Evolutionary conservation across 495 filamentous ascomycete genomes (phyloP), one percentile per base, ranked within the genome.

Genomic region (Penicillium cosmopolitanum): DNA sequence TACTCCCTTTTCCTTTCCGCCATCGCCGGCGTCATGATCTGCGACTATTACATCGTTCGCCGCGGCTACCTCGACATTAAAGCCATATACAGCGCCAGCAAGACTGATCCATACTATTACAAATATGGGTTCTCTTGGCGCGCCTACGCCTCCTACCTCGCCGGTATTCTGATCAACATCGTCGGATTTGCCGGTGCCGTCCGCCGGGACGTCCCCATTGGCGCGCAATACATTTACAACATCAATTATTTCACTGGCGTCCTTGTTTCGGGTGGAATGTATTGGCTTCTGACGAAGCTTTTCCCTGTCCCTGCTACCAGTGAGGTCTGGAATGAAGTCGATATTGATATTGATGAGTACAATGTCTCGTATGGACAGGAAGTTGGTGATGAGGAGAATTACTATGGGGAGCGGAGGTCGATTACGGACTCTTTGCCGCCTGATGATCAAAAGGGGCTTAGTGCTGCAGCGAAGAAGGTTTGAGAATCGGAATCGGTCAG

Each of bases 1-100:
- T 97, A 97, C 78, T 92, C 90, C n/a, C 90, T 97, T 59, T 97
- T 97, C 77, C 85, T 97, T 23, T 93, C 89, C 48, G 91, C 91
- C 38, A 95, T 97, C 65, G 93, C 92, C 13, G 93, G 93, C 16
- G 91, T 96, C 56, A 95, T 97, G 68, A 81, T 92, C 66, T 86
- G 78, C 71, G 93, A 97, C 74, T 97, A 97, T 80, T 97, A 96
- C 74, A 62, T 91, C 57, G 91, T 96, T 18, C 90, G 92, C 57
- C 84, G 82, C 33, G 93, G 93, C 40, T 96, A 93, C 70, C 82
- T 93, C 15, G 82, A 92, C 61, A 80, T 94, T 62, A 86, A 82
- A 59, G 86, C 90, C 31, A 85, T 97, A 1, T 97, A 96, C 79
- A 88, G 87, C 50, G 89, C 84, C 19, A 82, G 84, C 25, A 82